A percentile compares a stretch with the other conserved stretches of the same genome.
These are phyloP conservation scores for Quercus lobata DNA, from an alignment of 331 rosid genomes.

Conservation along the genomic window DNA sequence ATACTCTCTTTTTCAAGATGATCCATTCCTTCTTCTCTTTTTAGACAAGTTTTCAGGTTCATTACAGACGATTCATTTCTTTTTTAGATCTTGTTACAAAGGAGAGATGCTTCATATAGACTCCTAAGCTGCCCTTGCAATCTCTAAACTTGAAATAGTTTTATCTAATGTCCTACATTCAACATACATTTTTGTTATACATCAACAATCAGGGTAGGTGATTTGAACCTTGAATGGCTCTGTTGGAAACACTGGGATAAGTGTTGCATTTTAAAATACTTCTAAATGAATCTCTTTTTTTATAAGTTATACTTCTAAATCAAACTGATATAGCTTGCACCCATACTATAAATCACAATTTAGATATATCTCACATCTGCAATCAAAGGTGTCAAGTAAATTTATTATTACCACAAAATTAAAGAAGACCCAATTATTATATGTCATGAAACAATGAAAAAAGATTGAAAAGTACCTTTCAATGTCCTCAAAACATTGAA, in stretches of 20 bases:
- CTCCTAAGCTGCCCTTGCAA: conserved; percentile 81
- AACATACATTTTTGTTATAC: neutral
- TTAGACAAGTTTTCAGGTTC: no score
- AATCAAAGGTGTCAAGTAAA: neutral
- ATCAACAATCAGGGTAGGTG: no score
- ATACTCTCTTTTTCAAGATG: conserved; percentile 55
- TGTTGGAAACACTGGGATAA: neutral
- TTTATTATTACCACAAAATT: neutral
- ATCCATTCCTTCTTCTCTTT: conserved; percentile 11
- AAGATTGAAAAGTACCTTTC: neutral
- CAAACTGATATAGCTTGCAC: conserved; percentile 4
- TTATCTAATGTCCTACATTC: conserved; percentile 70
- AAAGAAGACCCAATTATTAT: neutral
- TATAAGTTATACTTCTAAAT: neutral
- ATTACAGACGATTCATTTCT: no score
- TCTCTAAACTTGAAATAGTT: conserved; percentile 84
- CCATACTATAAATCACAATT: conserved; percentile 1
- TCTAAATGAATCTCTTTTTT: no score
- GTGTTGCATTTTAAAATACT: neutral
- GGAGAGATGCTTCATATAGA: conserved; percentile 67
- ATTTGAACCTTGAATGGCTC: no score
- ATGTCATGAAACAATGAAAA: neutral
- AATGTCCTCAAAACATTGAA: neutral
- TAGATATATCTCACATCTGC: conserved; percentile 31
- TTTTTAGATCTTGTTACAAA: conserved; percentile 40